Evolutionary conservation across 2,329 filamentous ascomycete species (phyloP), one percentile per base, ranked within the genome.

Genomic region (Pseudogymnoascus sp.): DNA sequence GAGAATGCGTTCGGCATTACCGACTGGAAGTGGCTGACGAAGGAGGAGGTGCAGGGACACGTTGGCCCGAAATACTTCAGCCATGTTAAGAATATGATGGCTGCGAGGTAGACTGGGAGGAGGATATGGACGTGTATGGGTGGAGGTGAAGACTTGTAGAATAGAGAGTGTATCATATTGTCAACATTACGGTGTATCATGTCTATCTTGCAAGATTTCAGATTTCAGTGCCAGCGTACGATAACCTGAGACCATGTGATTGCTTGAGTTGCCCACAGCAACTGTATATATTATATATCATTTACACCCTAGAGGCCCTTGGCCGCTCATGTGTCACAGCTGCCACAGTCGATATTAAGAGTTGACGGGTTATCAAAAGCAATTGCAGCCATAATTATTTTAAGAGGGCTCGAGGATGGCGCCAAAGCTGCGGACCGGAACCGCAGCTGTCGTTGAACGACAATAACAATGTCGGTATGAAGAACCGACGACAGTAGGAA

Each of bases 11-110:
- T 89, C 61, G 89, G 87, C 5, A 79, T 94, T 60, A 79, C 81
- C 60, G 91, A 97, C 73, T 99, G 94, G 78, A 86, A 89, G 76
- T 99, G 94, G 94, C 75, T 97, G 70, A 88, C 90, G 22, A 92
- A 88, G 74, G 90, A 96, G 64, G 94, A 99, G 81, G 81, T 97
- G 61, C 74, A 87, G 73, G 77, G 84, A 67, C 78, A 80, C 65
- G 81, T 97, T 47, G 75, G 81, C 28, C 73, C 75, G 3, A 78
- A 82, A 62, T 96, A 96, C 77, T 96, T 85, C 79, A 81, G 77
- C 64, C 81, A 81, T 62, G 82, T 97, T 65, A 85, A 83, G 76
- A 90, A 93, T 72, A 94, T 96, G 87, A 81, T 97, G 76, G 82
- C 86, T 20, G 85, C 90, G 68, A 81, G 90, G 77, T 96, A 81